Base-by-base conservation (phyloP, 768 basidiomycete species). In the Mycena latifolia region DNA sequence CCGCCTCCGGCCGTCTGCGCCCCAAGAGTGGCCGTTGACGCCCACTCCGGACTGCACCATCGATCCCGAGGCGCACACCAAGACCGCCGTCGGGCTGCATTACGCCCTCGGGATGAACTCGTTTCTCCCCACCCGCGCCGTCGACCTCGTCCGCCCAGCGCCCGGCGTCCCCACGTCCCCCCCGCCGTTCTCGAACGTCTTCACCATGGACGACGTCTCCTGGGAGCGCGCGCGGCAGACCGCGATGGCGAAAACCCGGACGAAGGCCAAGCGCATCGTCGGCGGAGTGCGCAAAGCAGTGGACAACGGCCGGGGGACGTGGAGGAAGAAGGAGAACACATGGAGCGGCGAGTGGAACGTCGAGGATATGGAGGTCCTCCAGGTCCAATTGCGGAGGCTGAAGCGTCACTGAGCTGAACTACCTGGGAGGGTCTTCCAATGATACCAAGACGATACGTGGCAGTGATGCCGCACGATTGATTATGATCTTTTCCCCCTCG, bases 281-380 rank as follows among this genome's bases (percentile, higher is more conserved):
- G 65, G 63, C 17, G 59, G 65, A 12, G 57, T 70, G 47, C 65
- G 47, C 33, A 70, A 70, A 57, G 20, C 48, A 2, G 51, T 24
- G 24, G 65, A 29, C 17, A 70, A 48, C 35, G 69, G 69, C 24
- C 56, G 56, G n/a, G 69, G 69, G 28, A 57, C 65, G 45, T 70
- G 69, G 69, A 27, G 69, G 33, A 70, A 70, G 57, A 77, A 71
- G 43, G 74, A 73, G 54, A 69, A 66, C 20, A 76, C 72, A 33
- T 78, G 77, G 77, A 76, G 75, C 56, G 77, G 77, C 37, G 77
- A 78, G 67, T 78, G 77, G 77, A 78, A 77, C 58, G 68, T 73
- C 48, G 71, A 71, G 58, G 75, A 78, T 61, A 70, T 76, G 67
- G 66, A 66, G 22, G 69, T 74, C 35, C 69, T 70, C 29, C 69